Evolutionary conservation across 805 yeast genomes (phyloP), one percentile per base, ranked within the genome.

Genomic region (Starmerella gropengiesseri): DNA sequence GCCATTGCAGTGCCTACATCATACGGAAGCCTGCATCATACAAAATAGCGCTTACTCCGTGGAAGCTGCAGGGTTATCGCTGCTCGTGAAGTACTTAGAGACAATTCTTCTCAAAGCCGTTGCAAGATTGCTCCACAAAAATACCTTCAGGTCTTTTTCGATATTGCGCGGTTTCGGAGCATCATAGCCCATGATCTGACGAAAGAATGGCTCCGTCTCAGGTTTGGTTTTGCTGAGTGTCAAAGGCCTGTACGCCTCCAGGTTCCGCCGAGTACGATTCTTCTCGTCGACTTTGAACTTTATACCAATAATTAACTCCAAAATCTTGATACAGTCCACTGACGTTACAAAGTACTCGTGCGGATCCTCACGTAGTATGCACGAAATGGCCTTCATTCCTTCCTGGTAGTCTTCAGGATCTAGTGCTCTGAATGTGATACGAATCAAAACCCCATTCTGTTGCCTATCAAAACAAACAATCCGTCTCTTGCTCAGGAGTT

Each of bases 121-220:
- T 29, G 64, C 69, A 20, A 78, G 59, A 33, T 68, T 65, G 17
- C 56, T 53, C 85, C 85, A 78, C 20, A 65, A 63, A 52, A 78
- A 74, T 4, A 78, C 82, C 55, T 78, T 78, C 46, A 78, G 70
- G 55, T 77, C 81, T 56, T 78, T 78, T 52, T 76, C 84, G 34
- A 78, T 78, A 49, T 76, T 77, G 31, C 85, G 62, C 5, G 85
- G 85, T 49, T 74, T 66, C 2, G 85, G 85, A 43, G 67, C 67
- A 22, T 71, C 71, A 65, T 71, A 78, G 25, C 67, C 60, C 84
- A 78, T 78, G 28, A 78, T 68, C 38, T 69, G 50, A 55, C 63
- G 56, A 55, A 70, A 71, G 40, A 71, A 65, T 21, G 56, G 52
- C 33, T 59, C 60, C 9, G 41, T 30, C 20, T 66, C 67, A 11